These are phyloP conservation scores for Aegilops bicornis DNA, from an alignment of 176 grass and related monocot genomes.

Conservation along the genomic window DNA sequence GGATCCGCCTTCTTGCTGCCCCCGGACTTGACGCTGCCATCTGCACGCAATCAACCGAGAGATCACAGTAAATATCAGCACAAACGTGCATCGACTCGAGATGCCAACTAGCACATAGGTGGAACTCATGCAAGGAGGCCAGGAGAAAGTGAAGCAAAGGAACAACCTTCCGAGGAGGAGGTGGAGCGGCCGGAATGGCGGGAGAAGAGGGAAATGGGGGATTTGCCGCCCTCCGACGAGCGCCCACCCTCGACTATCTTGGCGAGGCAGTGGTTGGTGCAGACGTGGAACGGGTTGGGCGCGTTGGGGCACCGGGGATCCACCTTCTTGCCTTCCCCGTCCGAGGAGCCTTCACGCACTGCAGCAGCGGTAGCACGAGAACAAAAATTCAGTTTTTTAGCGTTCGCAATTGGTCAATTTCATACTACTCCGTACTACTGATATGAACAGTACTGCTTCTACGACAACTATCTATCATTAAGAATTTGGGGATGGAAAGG, in stretches of 20 bases:
- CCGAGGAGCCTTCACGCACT: constrained; percentile 52
- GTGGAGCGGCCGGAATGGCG: constrained; percentile 50
- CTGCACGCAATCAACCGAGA: constrained; percentile 21
- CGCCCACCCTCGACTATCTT: constrained; percentile 43
- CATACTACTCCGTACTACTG: not conserved
- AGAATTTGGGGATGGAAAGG: not conserved
- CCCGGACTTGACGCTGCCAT: constrained; percentile 30
- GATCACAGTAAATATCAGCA: not conserved
- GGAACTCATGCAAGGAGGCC: not conserved
- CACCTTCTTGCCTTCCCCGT: constrained; percentile 55
- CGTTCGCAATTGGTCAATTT: not conserved
- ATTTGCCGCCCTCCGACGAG: constrained; percentile 41
- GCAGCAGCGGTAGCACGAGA: not conserved
- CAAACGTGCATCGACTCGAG: not conserved
- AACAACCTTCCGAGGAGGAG: constrained; percentile 53
- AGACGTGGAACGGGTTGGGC: constrained; percentile 78
- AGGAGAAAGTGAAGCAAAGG: not conserved
- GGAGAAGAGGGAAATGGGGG: constrained; percentile 55
- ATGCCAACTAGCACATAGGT: not conserved
- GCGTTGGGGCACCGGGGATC: constrained; percentile 76
- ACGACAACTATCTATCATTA: not conserved
- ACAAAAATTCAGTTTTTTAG: not conserved
- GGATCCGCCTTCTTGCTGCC: constrained; percentile 49
- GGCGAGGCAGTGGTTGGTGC: constrained; percentile 57
- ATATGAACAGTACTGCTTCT: not conserved